Evolutionary conservation across 331 rosid genomes (phyloP), one percentile per base, ranked within the genome.

Genomic region (Malus hybrid): DNA sequence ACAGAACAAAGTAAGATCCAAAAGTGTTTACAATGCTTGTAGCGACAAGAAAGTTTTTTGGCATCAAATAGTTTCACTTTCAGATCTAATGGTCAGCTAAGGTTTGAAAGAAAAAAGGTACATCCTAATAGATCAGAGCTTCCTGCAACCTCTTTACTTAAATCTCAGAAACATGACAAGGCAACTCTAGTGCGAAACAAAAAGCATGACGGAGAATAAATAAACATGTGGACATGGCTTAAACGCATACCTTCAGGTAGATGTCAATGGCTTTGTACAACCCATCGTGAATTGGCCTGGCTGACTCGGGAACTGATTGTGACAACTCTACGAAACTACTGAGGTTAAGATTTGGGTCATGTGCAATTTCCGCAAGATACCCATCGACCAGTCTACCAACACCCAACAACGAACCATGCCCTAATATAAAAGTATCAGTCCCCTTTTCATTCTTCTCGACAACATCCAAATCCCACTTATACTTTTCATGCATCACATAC

Each of bases 281-380:
- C 29, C 87, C 91, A 79, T 96, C 97, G 64, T 96, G 99, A 75
- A 89, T 84, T 46, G 96, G 94, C 85, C 98, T 83, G 7, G 89
- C 88, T 59, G 80, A 83, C 48, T 81, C 90, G 16, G 98, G 97
- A 80, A 92, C 73, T 59, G 90, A 87, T 84, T 80, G 88, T 1
- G 98, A 84, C 73, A 96, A 74, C 65, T 76, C 88, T 29, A 90
- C 60, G 78, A 92, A 96, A 81, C 87, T 76, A 48, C 86, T 42
- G 54, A 87, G 87, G 27, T 83, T 52, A 61, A 96, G 89, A 80
- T 88, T 92, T 8, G 79, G 88, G 77, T 92, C 98, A 57, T 33
- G 71, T 0, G 97, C 91, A 82, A 96, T 80, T 89, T 92, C 97
- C 0, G 83, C 82, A 28, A 92, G 89, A 83, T 92, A 95, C 64